Evolutionary conservation across 129 eudicot species (phyloP), one percentile per base, ranked within the genome.

Genomic region (Helichrysum umbraculigerum): DNA sequence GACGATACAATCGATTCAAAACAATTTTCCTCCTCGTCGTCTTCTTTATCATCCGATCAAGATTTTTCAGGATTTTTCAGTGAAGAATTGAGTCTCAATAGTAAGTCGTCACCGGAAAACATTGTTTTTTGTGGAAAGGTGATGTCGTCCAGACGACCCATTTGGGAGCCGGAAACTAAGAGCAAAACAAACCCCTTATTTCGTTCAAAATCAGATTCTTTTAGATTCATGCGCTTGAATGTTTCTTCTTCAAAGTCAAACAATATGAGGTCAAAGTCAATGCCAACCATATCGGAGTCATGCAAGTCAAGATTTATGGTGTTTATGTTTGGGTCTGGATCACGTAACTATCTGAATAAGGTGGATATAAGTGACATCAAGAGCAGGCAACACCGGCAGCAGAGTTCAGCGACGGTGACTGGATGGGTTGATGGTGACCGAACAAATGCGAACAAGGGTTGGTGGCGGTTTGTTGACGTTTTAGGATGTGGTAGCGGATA

Each of bases 401-500:
- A 57, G 79, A 56, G 60, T 65, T 35, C 66, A 20, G 71, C 65
- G 1, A 16, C 62, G 44, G 60, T 61, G 59, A 4, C 76, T 20
- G 68, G 14, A 22, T 68, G 76, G 71, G 61, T 37, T 9, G 71
- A 42, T 30, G 52, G 34, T 61, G 80, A 63, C 47, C 39, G 76
- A 28, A 72, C 15, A 35, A 81, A 56, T 66, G 85, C 89, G 19
- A 63, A 72, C 37, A 83, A 66, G 82, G 70, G 83, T 8, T 80
- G 76, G 83, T 74, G 83, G 79, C 83, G 84, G 33, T n/a, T 90
- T 74, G 82, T 90, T 70, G 84, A 83, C 39, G 78, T 81, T 39
- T 68, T 90, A 71, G 86, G 88, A 28, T 89, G 92, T 54, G 76
- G 82, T 34, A 85, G 86, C 42, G 78, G 86, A 65, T 79, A 79